A percentile compares a stretch with the other conserved stretches of the same genome.
Evolutionary conservation across 176 grass and related monocot species (phyloP).

Genomic region (Elymus sibiricus): DNA sequence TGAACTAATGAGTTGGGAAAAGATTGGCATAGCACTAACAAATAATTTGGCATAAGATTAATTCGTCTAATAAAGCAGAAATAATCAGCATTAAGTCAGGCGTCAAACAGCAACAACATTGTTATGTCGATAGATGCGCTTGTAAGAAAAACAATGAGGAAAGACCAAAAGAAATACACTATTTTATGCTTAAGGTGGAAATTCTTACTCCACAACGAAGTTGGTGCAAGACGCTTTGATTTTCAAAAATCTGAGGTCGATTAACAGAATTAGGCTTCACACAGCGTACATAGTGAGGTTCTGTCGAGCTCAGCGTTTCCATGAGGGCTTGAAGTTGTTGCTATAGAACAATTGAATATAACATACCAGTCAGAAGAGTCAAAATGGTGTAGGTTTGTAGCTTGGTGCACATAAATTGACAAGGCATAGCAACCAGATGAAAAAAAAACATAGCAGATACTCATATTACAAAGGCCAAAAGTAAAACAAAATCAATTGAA

Average conservation of each 20-base stretch:
- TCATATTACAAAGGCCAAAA: slow-evolving; percentile 14
- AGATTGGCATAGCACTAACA: neutral
- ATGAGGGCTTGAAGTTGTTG: slow-evolving; percentile 99
- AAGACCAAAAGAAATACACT: slow-evolving; percentile 7
- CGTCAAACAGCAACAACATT: neutral
- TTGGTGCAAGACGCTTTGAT: slow-evolving; percentile 95
- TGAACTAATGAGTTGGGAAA: neutral
- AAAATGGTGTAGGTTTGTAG: neutral
- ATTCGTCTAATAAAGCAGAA: slow-evolving; percentile 14
- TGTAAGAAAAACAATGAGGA: neutral
- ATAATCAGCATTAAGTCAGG: slow-evolving; percentile 11
- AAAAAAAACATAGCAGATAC: neutral
- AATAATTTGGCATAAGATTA: neutral
- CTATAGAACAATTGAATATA: slow-evolving; percentile 40
- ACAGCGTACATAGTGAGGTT: slow-evolving; percentile 94
- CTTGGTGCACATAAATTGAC: neutral
- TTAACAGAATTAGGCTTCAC: slow-evolving; percentile 97
- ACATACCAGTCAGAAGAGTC: slow-evolving; percentile 2
- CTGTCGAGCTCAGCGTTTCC: slow-evolving; percentile 89
- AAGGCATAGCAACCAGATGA: slow-evolving; percentile 1
- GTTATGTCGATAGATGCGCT: neutral
- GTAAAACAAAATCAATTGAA: neutral
- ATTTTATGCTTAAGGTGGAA: slow-evolving; percentile 12
- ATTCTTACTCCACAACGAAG: slow-evolving; percentile 95
- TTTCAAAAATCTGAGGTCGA: slow-evolving; percentile 93